A percentile compares a stretch with the other conserved stretches of the same genome.
These are phyloP conservation scores for Lachancea lanzarotensis DNA, from an alignment of 805 yeast species.

Conservation along the genomic window DNA sequence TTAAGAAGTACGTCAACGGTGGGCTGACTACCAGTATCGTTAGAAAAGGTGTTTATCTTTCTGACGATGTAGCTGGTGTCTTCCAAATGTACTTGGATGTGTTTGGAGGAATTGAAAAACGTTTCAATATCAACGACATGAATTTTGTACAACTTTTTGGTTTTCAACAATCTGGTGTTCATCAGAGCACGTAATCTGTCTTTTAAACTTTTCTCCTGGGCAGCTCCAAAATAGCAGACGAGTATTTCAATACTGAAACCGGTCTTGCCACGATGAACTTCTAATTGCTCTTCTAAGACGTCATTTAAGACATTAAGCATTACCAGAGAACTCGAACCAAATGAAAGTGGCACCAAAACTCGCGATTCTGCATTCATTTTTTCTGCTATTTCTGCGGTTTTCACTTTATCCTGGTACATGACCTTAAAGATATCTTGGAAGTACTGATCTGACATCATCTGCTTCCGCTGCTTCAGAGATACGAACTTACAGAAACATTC, in stretches of 20 bases:
- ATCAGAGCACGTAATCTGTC: slow-evolving; percentile 7
- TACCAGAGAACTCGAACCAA: slow-evolving; percentile 62
- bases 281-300: slow-evolving; percentile 54
- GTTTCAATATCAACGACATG: slow-evolving; percentile 40
- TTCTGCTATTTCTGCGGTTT: slow-evolving; percentile 18
- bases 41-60: background rate
- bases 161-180: slow-evolving; percentile 12
- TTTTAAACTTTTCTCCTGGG: slow-evolving; percentile 20
- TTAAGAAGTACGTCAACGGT: slow-evolving; percentile 13
- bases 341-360: slow-evolving; percentile 55
- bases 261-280: slow-evolving; percentile 53
- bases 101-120: slow-evolving; percentile 25
- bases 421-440: slow-evolving; percentile 62
- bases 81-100: slow-evolving; percentile 14
- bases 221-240: slow-evolving; percentile 36
- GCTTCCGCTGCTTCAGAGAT: slow-evolving; percentile 73
- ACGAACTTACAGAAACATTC: slow-evolving; percentile 67
- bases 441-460: slow-evolving; percentile 56
- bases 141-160: slow-evolving; percentile 29
- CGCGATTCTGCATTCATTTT: slow-evolving; percentile 35
- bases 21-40: background rate
- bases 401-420: slow-evolving; percentile 23
- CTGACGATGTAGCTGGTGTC: slow-evolving; percentile 2
- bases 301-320: slow-evolving; percentile 60
- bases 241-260: slow-evolving; percentile 60